Conservation (phyloP, 1,139 yeast species). For the Tardiomyces digboiensis region DNA sequence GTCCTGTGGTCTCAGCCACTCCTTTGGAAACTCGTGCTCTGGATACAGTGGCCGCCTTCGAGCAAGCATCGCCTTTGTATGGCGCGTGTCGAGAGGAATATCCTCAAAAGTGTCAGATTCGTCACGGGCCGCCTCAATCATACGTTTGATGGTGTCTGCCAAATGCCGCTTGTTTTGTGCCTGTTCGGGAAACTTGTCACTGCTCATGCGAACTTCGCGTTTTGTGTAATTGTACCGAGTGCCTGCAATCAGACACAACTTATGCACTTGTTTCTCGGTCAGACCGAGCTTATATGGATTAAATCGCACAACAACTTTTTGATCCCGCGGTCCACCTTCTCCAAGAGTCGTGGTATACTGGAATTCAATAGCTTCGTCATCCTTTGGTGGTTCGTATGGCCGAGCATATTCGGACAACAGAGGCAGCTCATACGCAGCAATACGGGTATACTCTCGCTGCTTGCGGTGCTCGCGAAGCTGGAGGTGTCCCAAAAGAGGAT, state of each 20-base stretch:
- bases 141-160: slow-evolving; percentile 50
- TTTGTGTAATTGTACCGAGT: slow-evolving; percentile 58
- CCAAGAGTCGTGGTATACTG: slow-evolving; percentile 68
- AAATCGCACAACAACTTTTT: slow-evolving; percentile 56
- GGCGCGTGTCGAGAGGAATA: slow-evolving; percentile 77
- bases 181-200: slow-evolving; percentile 59
- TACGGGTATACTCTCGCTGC: slow-evolving; percentile 57
- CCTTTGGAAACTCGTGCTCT: slow-evolving; percentile 52
- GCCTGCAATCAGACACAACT: slow-evolving; percentile 72
- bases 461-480: slow-evolving; percentile 50
- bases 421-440: slow-evolving; percentile 91
- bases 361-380: slow-evolving; percentile 45
- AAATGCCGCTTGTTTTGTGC: slow-evolving; percentile 78
- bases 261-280: slow-evolving; percentile 47
- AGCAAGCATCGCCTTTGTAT: slow-evolving; percentile 38
- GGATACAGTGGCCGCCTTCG: slow-evolving; percentile 26
- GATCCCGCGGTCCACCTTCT: slow-evolving; percentile 61
- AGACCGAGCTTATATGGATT: slow-evolving; percentile 47
- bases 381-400: slow-evolving; percentile 28
- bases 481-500: slow-evolving; percentile 51
- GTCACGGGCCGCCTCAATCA: slow-evolving; percentile 60
- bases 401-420: slow-evolving; percentile 66
- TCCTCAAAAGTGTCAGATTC: slow-evolving; percentile 56
- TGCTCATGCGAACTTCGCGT: slow-evolving; percentile 51
- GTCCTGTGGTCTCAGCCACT: slow-evolving; percentile 64